Percentiles rank a stretch among this genome's conserved stretches.
These are phyloP conservation scores for Amanita exitialis DNA, from an alignment of 768 basidiomycete species.

Conservation along the genomic window DNA sequence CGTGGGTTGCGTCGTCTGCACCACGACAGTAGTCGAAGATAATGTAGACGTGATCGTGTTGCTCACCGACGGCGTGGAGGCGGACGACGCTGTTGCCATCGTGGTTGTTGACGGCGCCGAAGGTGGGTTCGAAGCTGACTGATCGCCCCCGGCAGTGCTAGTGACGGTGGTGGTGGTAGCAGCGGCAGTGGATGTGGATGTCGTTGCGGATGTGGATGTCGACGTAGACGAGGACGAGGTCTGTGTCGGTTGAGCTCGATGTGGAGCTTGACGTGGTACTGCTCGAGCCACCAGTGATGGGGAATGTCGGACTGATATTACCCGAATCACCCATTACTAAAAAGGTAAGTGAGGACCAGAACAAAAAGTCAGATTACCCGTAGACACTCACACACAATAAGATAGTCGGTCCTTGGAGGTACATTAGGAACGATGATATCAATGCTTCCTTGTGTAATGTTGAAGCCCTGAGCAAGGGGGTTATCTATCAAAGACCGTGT, in stretches of 20 bases:
- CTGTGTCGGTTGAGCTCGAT: neutral
- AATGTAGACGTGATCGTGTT: neutral
- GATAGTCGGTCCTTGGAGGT: conserved; percentile 34
- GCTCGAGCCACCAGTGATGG: conserved; percentile 24
- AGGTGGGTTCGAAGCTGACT: neutral
- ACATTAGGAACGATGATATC: conserved; percentile 44
- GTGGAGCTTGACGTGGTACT: neutral
- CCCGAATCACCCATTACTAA: conserved; percentile 64
- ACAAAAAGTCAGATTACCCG: neutral
- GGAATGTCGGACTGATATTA: conserved; percentile 48
- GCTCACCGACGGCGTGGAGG: neutral
- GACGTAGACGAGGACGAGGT: neutral
- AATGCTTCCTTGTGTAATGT: conserved; percentile 38
- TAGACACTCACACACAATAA: conserved; percentile 49
- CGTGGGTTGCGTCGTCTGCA: neutral
- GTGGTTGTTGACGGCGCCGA: neutral
- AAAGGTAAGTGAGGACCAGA: conserved; percentile 2
- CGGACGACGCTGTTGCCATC: neutral
- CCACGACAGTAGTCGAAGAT: neutral
- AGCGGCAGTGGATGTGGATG: neutral
- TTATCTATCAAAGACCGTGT: conserved; percentile 25
- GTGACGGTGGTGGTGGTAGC: neutral
- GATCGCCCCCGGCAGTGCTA: neutral
- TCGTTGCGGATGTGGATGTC: neutral
- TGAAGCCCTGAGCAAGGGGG: conserved; percentile 49